Evolutionary conservation across 2,329 filamentous ascomycete species (phyloP).

Genomic region (Aspergillus amoenus): DNA sequence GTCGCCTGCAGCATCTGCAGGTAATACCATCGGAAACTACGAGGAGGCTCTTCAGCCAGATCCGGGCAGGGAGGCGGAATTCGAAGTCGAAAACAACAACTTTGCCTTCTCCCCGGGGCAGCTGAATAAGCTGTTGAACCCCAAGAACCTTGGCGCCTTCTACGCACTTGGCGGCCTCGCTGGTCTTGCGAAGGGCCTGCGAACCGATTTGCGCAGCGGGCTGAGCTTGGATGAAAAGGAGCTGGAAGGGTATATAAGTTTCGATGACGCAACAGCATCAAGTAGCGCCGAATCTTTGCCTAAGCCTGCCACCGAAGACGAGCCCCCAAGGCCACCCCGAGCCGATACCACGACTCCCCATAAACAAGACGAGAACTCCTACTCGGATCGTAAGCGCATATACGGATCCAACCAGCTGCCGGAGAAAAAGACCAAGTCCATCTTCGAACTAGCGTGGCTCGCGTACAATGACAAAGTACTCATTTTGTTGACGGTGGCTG

Average conservation of each 20-base stretch:
- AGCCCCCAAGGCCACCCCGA: constrained; percentile 10
- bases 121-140: constrained; percentile 73
- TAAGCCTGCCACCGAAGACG: constrained; percentile 29
- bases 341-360: constrained; percentile 13
- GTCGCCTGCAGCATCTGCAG: constrained; percentile 44
- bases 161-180: constrained; percentile 70
- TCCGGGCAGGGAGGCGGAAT: constrained; percentile 69
- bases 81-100: constrained; percentile 64
- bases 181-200: constrained; percentile 72
- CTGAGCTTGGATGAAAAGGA: constrained; percentile 68
- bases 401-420: constrained; percentile 70
- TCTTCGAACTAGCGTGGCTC: constrained; percentile 72
- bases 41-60: constrained; percentile 67
- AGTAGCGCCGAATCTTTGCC: constrained; percentile 18
- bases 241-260: constrained; percentile 64
- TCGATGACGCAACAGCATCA: constrained; percentile 59
- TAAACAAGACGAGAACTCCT: constrained; percentile 41
- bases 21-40: constrained; percentile 55
- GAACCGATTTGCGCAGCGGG: constrained; percentile 64
- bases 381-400: constrained; percentile 65
- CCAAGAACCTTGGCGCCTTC: constrained; percentile 74
- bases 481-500: constrained; percentile 69
- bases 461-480: constrained; percentile 81
- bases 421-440: constrained; percentile 66
- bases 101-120: constrained; percentile 75